Evolutionary conservation across 2,329 filamentous ascomycete genomes (phyloP), one percentile per base, ranked within the genome.

Genomic region (Curvularia verruculosa): DNA sequence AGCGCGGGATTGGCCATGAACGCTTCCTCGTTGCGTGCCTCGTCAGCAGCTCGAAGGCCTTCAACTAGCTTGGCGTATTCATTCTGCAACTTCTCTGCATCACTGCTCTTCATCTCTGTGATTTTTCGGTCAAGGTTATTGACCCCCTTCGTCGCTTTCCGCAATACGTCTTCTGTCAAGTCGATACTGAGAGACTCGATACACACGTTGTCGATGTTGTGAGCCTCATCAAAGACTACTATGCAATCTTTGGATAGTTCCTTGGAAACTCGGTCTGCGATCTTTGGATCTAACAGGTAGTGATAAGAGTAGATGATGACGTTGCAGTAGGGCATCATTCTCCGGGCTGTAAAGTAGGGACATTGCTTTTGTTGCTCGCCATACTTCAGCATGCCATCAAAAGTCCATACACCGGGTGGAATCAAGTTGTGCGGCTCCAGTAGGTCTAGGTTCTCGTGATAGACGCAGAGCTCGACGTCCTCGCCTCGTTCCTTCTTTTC

Each of bases 271-370:
- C 94, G 79, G 73, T 99, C 95, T 12, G 95, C 95, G 69, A 99
- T 99, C 75, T 99, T 99, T 2, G 95, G 95, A 70, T 99, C 96
- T 15, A 99, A 85, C 3, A 99, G 85, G 72, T 99, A 99, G 77
- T 99, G 95, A 73, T 99, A 99, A 0, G 95, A 99, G 80, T 99
- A 99, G 66, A 99, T 99, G 71, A 99, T 97, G 72, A 99, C 92
- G 75, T 99, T 98, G 84, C 95, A 99, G 73, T 93, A 98, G 70
- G 95, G 89, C 94, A 99, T 98, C 95, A 99, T 99, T 63, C 95
- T 87, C 56, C 95, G 85, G 13, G 92, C 91, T 13, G 94, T 97
- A 69, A 99, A 99, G 75, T 99, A 99, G 0, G 95, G 95, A 68
- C 95, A 99, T 75, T 98, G 95, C 74, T 97, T 97, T 63, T 97